Conservation (phyloP, 495 filamentous ascomycete species). For the Mytilinidion resinicola region DNA sequence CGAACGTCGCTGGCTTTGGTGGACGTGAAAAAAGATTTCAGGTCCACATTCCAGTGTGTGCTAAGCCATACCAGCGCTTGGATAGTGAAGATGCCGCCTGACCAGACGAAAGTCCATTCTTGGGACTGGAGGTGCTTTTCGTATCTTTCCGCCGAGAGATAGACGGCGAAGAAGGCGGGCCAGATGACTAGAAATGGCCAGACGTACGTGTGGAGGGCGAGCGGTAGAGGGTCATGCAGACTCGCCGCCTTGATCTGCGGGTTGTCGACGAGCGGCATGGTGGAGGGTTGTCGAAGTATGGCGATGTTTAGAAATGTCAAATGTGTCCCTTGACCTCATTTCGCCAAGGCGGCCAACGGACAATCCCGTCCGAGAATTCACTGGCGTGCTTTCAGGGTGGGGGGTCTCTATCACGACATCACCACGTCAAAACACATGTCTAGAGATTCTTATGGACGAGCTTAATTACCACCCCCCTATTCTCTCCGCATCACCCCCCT, state of each 20-base stretch:
- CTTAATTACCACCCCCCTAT: too few species aligned
- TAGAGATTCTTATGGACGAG: too few species aligned
- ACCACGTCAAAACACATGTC: too few species aligned
- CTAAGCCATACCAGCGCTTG: slow-evolving; percentile 91
- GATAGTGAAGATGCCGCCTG: slow-evolving; percentile 74
- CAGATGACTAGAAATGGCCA: slow-evolving; percentile 89
- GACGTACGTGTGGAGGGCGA: slow-evolving; percentile 75
- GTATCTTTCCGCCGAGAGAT: slow-evolving; percentile 75
- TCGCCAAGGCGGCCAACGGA: too few species aligned
- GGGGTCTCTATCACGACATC: too few species aligned
- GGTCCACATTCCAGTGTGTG: slow-evolving; percentile 93
- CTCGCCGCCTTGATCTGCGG: slow-evolving; percentile 81
- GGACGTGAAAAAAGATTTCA: slow-evolving; percentile 76
- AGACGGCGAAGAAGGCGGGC: slow-evolving; percentile 83
- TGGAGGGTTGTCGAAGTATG: background rate
- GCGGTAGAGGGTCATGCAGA: slow-evolving; percentile 80
- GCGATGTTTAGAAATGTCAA: too few species aligned
- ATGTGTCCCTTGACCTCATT: too few species aligned
- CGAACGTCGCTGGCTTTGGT: slow-evolving; percentile 62
- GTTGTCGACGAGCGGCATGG: slow-evolving; percentile 74
- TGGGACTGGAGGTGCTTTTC: slow-evolving; percentile 77
- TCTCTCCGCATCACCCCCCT: too few species aligned
- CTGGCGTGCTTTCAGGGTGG: too few species aligned
- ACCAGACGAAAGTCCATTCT: slow-evolving; percentile 97
- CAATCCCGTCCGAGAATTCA: too few species aligned